Conservation (phyloP, 495 filamentous ascomycete genomes). For the Niebla homalea region DNA sequence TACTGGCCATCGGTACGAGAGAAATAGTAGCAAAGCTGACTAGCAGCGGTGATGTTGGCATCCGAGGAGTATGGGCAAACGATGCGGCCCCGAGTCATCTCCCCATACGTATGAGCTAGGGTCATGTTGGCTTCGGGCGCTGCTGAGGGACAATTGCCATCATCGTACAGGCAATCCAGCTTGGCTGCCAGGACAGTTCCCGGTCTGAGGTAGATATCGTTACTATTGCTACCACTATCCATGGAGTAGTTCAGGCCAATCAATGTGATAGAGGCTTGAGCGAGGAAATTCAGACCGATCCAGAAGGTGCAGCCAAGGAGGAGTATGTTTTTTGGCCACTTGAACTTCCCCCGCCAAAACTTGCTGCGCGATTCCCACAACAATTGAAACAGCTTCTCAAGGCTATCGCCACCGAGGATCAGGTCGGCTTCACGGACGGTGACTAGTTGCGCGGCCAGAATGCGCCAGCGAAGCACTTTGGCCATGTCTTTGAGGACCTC, state of each 20-base stretch:
- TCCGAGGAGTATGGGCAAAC: neutral
- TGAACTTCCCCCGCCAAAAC: neutral
- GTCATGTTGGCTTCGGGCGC: neutral
- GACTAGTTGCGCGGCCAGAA: conserved; percentile 7
- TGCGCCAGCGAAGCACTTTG: conserved; percentile 12
- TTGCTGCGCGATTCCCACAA: conserved; percentile 9
- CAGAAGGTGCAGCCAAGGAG: neutral
- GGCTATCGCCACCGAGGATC: conserved; percentile 12
- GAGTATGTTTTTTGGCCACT: neutral
- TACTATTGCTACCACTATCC: conserved; percentile 9
- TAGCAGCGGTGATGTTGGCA: neutral
- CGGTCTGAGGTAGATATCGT: neutral
- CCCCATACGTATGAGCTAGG: neutral
- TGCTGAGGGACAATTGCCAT: neutral
- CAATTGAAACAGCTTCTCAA: conserved; percentile 6
- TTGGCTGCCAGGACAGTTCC: conserved; percentile 10
- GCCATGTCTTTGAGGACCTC: conserved; percentile 19
- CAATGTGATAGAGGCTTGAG: conserved; percentile 13
- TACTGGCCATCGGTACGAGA: neutral
- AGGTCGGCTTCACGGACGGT: conserved; percentile 12
- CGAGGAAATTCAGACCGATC: conserved; percentile 1
- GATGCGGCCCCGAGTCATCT: neutral
- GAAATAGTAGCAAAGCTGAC: conserved; percentile 4
- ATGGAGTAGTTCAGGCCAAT: conserved; percentile 12
- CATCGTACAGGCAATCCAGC: conserved; percentile 9